These are phyloP conservation scores for Saturnispora mendoncae DNA, from an alignment of 805 yeast species.

Conservation along the genomic window DNA sequence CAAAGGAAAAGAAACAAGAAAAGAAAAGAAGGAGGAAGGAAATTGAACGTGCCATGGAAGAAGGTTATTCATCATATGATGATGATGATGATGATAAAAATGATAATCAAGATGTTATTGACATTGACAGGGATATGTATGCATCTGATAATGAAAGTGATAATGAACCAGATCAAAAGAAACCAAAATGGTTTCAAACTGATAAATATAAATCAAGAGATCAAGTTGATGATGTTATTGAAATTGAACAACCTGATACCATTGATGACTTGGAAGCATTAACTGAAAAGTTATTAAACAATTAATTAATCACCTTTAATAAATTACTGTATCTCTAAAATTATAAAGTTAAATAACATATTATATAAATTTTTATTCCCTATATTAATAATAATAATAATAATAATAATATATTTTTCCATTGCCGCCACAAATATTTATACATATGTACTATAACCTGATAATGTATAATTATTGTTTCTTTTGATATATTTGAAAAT, in stretches of 20 bases:
- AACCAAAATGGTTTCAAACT: conserved; percentile 42
- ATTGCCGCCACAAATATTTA: no score
- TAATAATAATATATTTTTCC: no score
- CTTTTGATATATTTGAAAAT: conserved; percentile 45
- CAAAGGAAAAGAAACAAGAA: conserved; percentile 70
- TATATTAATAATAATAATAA: no score
- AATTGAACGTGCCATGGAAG: conserved; percentile 47
- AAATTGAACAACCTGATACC: conserved; percentile 81
- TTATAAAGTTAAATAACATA: neutral
- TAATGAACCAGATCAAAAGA: conserved; percentile 24
- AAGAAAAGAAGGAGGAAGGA: conserved; percentile 87
- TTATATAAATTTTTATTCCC: neutral
- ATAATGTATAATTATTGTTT: conserved; percentile 12
- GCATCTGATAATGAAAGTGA: conserved; percentile 20
- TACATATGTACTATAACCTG: conserved; percentile 26
- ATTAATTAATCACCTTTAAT: conserved; percentile 3
- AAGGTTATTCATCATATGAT: conserved; percentile 29
- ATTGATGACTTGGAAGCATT: conserved; percentile 90
- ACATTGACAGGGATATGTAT: conserved; percentile 11
- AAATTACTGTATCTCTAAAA: neutral
- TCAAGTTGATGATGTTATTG: conserved; percentile 38
- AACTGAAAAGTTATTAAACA: conserved; percentile 39
- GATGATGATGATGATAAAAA: conserved; percentile 29
- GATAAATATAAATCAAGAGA: conserved; percentile 21
- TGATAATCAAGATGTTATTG: conserved; percentile 16